Evolutionary conservation across 352 stramenopile species (phyloP).

Genomic region (Pythium grandisporangium): DNA sequence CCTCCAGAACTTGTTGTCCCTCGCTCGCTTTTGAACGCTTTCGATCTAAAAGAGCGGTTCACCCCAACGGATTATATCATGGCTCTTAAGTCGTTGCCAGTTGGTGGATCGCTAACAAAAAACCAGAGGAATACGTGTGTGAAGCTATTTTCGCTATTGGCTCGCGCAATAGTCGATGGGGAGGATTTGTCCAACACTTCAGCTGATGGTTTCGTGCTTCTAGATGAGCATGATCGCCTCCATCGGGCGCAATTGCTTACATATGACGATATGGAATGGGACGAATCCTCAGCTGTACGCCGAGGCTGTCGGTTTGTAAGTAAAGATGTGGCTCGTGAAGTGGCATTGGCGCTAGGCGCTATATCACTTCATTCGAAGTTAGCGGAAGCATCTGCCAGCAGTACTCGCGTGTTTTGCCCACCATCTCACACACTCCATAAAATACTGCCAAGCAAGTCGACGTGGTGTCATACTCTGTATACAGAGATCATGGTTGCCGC

Average conservation of each 20-base stretch:
- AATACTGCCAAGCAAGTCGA: constrained; percentile 21
- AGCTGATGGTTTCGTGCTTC: constrained; percentile 13
- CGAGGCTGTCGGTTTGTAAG: constrained; percentile 44
- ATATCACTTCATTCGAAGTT: constrained; percentile 54
- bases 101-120: constrained; percentile 9
- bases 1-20: constrained; percentile 52
- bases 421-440: constrained; percentile 21
- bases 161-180: constrained; percentile 1
- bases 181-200: background rate
- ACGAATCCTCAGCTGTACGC: constrained; percentile 44
- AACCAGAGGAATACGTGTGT: constrained; percentile 13
- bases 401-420: constrained; percentile 33
- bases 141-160: constrained; percentile 39
- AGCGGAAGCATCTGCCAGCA: constrained; percentile 48
- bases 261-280: constrained; percentile 77
- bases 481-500: constrained; percentile 49
- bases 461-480: constrained; percentile 40
- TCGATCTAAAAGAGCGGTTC: constrained; percentile 47
- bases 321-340: constrained; percentile 24
- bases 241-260: constrained; percentile 22
- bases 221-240: constrained; percentile 8
- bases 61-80: constrained; percentile 40
- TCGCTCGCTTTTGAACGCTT: constrained; percentile 38
- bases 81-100: constrained; percentile 33
- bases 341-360: constrained; percentile 42